phyloP scores from a whole-genome alignment of 257 asterid genomes.

The Lithospermum erythrorhizon region DNA sequence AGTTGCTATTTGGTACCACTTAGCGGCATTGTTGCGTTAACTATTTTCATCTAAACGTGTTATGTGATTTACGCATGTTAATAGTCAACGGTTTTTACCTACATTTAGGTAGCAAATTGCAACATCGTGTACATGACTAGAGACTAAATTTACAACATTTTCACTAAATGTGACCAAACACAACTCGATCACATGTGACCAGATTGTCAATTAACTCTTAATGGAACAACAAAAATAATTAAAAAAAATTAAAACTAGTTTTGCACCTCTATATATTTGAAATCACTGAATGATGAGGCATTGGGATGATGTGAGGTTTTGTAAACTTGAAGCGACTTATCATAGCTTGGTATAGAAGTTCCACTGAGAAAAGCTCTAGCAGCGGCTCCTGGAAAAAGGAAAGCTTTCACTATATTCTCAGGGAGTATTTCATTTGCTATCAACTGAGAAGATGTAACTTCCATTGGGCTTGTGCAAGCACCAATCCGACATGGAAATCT shows the following conservation, averaged over 20 bases:
- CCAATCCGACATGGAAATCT: slow-evolving; percentile 55
- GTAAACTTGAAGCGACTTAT: slow-evolving; percentile 22
- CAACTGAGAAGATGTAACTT: slow-evolving; percentile 35
- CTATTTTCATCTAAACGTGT: no score
- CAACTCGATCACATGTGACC: neutral
- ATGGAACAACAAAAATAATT: no score
- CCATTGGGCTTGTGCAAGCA: slow-evolving; percentile 40
- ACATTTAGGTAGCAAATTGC: no score
- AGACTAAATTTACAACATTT: no score
- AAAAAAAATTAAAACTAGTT: no score
- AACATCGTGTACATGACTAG: no score
- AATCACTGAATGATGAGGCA: slow-evolving; percentile 18
- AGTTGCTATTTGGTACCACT: no score
- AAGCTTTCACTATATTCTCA: slow-evolving; percentile 23
- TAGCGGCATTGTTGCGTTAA: no score
- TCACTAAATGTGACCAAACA: no score
- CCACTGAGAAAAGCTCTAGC: slow-evolving; percentile 23
- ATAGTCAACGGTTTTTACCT: no score
- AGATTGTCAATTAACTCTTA: no score
- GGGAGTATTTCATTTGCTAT: slow-evolving; percentile 32
- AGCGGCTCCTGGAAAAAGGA: slow-evolving; percentile 54
- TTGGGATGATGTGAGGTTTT: slow-evolving; percentile 15
- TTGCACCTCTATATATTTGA: slow-evolving; percentile 53
- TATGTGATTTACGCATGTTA: no score
- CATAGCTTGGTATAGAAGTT: slow-evolving; percentile 25